Conservation (phyloP, 164 flowering plant genomes). For the Hamamelis virginiana region DNA sequence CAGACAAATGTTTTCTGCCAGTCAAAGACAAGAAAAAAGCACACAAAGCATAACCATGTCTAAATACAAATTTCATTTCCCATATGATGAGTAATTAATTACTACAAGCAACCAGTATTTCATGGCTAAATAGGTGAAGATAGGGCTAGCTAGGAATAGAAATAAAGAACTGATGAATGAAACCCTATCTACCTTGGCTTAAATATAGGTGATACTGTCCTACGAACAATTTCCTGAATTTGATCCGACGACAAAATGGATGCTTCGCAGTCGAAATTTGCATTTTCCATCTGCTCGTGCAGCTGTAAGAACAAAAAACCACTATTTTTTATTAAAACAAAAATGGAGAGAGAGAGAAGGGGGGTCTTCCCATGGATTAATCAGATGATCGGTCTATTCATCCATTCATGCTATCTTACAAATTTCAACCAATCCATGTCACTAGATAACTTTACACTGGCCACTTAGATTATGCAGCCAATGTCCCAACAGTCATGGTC, state of each 20-base stretch:
- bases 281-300: conserved; percentile 63
- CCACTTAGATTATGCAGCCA: neutral
- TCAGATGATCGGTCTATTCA: too few relatives aligned
- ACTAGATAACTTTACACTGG: neutral
- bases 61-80: too few relatives aligned
- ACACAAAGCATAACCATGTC: too few relatives aligned
- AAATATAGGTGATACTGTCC: conserved; percentile 44
- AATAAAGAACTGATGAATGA: neutral
- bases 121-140: neutral
- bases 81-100: neutral
- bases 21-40: too few relatives aligned
- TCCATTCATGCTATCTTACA: neutral
- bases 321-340: too few relatives aligned
- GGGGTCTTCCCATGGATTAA: too few relatives aligned
- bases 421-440: neutral
- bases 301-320: conserved; percentile 43
- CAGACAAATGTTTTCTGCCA: too few relatives aligned
- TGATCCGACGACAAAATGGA: conserved; percentile 61
- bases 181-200: conserved; percentile 26
- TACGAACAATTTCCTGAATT: conserved; percentile 60
- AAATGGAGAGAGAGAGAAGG: too few relatives aligned
- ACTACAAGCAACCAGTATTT: neutral
- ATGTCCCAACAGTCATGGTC: neutral
- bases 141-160: neutral
- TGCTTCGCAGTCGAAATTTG: conserved; percentile 51